A percentile compares a stretch with the other conserved stretches of the same genome.
Evolutionary conservation across 2,329 filamentous ascomycete species (phyloP).

Genomic region (Chaetomium globosum): DNA sequence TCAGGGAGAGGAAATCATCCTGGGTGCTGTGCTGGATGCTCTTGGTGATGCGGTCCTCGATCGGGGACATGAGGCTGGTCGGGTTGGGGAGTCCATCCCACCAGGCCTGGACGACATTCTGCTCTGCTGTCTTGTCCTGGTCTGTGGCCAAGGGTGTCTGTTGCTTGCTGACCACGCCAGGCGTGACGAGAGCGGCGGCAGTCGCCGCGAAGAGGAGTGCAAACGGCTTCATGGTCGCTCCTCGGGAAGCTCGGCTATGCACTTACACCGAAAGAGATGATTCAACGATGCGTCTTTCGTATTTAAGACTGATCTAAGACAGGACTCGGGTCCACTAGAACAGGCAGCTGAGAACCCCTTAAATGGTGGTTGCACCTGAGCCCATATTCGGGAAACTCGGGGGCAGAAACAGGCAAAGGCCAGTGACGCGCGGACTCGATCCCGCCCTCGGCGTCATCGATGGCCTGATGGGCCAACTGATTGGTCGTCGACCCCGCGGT

Average conservation of each 20-base stretch:
- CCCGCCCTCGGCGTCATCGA: slow-evolving; percentile 16
- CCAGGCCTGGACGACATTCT: slow-evolving; percentile 25
- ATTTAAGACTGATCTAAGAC: background rate
- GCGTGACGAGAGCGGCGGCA: slow-evolving; percentile 28
- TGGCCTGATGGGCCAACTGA: slow-evolving; percentile 1
- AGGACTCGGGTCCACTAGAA: background rate
- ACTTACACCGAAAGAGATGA: slow-evolving; percentile 1
- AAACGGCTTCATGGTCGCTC: slow-evolving; percentile 24
- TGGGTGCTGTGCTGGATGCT: slow-evolving; percentile 14
- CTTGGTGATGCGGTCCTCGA: slow-evolving; percentile 26
- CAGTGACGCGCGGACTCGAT: slow-evolving; percentile 18
- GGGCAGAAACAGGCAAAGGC: too few species aligned
- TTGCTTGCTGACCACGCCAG: background rate
- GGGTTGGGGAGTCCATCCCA: slow-evolving; percentile 27
- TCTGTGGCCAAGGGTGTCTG: slow-evolving; percentile 18
- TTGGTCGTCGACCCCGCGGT: slow-evolving; percentile 21
- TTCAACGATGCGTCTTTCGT: background rate
- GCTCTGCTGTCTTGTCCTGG: background rate
- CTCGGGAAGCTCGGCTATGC: background rate
- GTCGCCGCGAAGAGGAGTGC: slow-evolving; percentile 26
- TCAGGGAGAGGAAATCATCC: slow-evolving; percentile 13
- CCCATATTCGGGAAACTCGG: background rate
- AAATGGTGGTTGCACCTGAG: background rate
- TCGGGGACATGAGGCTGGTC: slow-evolving; percentile 11
- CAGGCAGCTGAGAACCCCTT: background rate